phyloP scores from a whole-genome alignment of 331 rosid species.

The Prunus yedoensis region DNA sequence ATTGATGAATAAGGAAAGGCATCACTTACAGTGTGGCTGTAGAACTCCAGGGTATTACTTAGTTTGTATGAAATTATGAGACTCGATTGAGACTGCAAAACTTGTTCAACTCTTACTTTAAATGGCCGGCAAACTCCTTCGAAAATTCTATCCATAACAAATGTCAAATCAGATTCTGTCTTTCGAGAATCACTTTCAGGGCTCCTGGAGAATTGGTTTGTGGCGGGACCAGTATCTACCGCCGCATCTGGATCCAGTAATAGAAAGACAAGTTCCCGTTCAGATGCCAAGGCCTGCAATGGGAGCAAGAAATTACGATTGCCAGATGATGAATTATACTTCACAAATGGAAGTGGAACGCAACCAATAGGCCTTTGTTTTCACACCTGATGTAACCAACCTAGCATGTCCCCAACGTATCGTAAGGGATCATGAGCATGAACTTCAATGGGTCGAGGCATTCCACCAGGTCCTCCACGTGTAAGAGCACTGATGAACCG shows the following conservation, averaged over 20 bases:
- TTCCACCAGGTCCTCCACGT: slow-evolving; percentile 96
- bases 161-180: slow-evolving; percentile 69
- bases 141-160: slow-evolving; percentile 96
- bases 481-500: slow-evolving; percentile 97
- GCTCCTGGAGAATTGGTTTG: slow-evolving; percentile 49
- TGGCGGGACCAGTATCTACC: slow-evolving; percentile 53
- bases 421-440: slow-evolving; percentile 98
- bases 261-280: slow-evolving; percentile 80
- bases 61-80: slow-evolving; percentile 88
- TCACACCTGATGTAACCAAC: slow-evolving; percentile 92
- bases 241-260: slow-evolving; percentile 82
- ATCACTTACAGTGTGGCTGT: slow-evolving; percentile 84
- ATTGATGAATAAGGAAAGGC: slow-evolving; percentile 3
- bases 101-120: slow-evolving; percentile 98
- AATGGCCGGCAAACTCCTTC: slow-evolving; percentile 99
- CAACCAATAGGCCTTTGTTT: slow-evolving; percentile 29
- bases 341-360: background rate
- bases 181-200: slow-evolving; percentile 55
- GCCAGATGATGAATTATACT: slow-evolving; percentile 5
- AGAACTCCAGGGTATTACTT: slow-evolving; percentile 86
- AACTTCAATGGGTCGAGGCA: slow-evolving; percentile 99
- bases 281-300: slow-evolving; percentile 95
- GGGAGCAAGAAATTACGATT: slow-evolving; percentile 14
- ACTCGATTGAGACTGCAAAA: slow-evolving; percentile 91
- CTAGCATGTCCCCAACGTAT: slow-evolving; percentile 95